Conservation (phyloP, 1,139 yeast species). For the Suhomyces yuchorum region DNA sequence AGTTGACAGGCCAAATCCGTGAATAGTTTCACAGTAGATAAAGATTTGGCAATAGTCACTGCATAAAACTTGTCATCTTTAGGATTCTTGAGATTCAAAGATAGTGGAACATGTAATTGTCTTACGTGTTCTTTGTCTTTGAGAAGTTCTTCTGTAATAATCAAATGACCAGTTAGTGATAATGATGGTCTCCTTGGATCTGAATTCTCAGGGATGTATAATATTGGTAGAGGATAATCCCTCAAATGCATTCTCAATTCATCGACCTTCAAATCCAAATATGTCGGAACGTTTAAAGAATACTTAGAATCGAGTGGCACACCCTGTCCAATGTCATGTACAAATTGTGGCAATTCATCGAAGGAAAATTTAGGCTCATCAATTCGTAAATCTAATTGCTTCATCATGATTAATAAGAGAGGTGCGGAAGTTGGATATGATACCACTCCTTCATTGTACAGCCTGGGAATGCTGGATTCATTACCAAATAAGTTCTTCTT, state of each 20-base stretch:
- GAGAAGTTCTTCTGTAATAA: conserved; percentile 50
- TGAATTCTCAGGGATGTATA: conserved; percentile 37
- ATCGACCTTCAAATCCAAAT: conserved; percentile 47
- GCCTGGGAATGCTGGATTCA: conserved; percentile 46
- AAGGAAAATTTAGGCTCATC: conserved; percentile 58
- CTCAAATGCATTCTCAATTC: conserved; percentile 59
- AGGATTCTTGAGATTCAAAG: conserved; percentile 35
- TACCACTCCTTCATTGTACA: conserved; percentile 55
- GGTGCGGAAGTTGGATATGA: conserved; percentile 66
- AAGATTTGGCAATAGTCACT: conserved; percentile 70
- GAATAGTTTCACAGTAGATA: conserved; percentile 74
- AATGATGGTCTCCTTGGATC: conserved; percentile 26
- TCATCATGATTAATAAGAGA: conserved; percentile 58
- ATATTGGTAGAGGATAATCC: conserved; percentile 68
- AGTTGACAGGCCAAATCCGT: conserved; percentile 61
- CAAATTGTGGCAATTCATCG: conserved; percentile 56
- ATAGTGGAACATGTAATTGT: conserved; percentile 63
- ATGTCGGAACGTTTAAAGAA: conserved; percentile 68
- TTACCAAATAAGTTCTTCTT: conserved; percentile 50
- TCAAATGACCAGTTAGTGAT: conserved; percentile 48
- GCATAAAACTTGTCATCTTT: conserved; percentile 50
- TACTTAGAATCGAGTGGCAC: conserved; percentile 70
- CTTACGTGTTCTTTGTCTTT: conserved; percentile 52
- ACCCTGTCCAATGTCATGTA: conserved; percentile 78
- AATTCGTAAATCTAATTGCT: conserved; percentile 56